phyloP scores from a whole-genome alignment of 1,139 yeast genomes.

The Yamadazyma conglobata region DNA sequence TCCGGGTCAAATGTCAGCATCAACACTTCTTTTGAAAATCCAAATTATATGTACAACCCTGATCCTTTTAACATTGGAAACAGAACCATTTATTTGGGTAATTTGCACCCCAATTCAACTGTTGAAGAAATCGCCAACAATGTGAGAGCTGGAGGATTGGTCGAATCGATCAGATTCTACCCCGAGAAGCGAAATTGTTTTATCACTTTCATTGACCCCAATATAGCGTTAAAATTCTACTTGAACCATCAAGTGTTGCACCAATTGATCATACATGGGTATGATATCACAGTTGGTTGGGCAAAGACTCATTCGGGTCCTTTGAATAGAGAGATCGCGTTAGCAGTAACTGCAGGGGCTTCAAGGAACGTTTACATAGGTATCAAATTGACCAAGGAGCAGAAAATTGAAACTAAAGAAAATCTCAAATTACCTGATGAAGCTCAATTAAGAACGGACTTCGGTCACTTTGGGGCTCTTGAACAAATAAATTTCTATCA shows the following conservation, averaged over 20 bases:
- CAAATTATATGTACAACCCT: slow-evolving; percentile 13
- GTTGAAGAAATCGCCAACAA: slow-evolving; percentile 50
- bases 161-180: slow-evolving; percentile 36
- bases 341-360: slow-evolving; percentile 49
- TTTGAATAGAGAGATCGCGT: slow-evolving; percentile 32
- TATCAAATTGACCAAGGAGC: slow-evolving; percentile 25
- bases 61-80: slow-evolving; percentile 34
- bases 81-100: slow-evolving; percentile 44
- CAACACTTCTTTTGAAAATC: slow-evolving; percentile 6
- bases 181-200: slow-evolving; percentile 42
- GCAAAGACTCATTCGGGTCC: slow-evolving; percentile 46
- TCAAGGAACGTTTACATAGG: slow-evolving; percentile 49
- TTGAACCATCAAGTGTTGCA: slow-evolving; percentile 45
- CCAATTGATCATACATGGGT: slow-evolving; percentile 45
- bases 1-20: slow-evolving; percentile 2
- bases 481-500: slow-evolving; percentile 48
- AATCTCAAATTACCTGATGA: slow-evolving; percentile 34
- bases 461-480: slow-evolving; percentile 37
- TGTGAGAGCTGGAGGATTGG: slow-evolving; percentile 48
- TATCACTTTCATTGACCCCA: slow-evolving; percentile 44
- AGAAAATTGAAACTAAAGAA: slow-evolving; percentile 5
- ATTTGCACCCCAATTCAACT: slow-evolving; percentile 42
- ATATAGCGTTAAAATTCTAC: slow-evolving; percentile 39
- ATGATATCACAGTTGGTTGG: slow-evolving; percentile 46
- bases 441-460: slow-evolving; percentile 39